Percentiles rank a stretch among this genome's conserved stretches.
Evolutionary conservation across 257 asterid genomes (phyloP).

Genomic region (Solanum sitiens): DNA sequence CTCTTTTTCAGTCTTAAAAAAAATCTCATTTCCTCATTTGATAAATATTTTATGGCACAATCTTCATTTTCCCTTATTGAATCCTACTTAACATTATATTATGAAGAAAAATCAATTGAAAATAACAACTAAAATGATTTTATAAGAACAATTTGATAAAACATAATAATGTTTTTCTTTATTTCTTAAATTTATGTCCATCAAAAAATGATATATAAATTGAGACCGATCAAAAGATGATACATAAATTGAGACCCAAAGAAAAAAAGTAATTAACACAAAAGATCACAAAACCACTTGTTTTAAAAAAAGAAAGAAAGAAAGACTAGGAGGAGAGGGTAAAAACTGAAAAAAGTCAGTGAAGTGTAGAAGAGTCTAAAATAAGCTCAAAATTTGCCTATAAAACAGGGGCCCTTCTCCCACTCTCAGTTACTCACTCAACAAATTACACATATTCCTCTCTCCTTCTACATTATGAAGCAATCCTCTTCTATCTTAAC

Average conservation of each 20-base stretch:
- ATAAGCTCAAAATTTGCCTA: not conserved
- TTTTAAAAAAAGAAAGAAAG: not conserved
- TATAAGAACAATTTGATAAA: not conserved
- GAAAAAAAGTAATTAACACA: not conserved
- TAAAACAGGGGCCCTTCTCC: not conserved
- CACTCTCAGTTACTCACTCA: slow-evolving; percentile 21
- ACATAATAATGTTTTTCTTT: too few species aligned
- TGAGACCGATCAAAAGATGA: not conserved
- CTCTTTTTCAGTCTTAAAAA: not conserved
- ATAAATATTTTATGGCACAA: not conserved
- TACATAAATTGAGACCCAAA: not conserved
- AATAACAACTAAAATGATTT: not conserved
- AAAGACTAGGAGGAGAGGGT: too few species aligned
- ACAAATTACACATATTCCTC: not conserved
- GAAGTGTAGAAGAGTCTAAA: not conserved
- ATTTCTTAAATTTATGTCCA: not conserved
- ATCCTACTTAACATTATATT: not conserved
- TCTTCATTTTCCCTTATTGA: not conserved
- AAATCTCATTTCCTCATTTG: not conserved
- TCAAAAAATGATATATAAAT: not conserved
- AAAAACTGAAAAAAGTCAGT: not conserved
- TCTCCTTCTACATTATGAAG: not conserved
- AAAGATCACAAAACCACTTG: not conserved
- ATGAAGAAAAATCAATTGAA: not conserved
- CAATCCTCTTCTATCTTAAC: not conserved